Evolutionary conservation across 108 stramenopile species (phyloP), one percentile per base, ranked within the genome.

Genomic region (Schizochytrium sp.): DNA sequence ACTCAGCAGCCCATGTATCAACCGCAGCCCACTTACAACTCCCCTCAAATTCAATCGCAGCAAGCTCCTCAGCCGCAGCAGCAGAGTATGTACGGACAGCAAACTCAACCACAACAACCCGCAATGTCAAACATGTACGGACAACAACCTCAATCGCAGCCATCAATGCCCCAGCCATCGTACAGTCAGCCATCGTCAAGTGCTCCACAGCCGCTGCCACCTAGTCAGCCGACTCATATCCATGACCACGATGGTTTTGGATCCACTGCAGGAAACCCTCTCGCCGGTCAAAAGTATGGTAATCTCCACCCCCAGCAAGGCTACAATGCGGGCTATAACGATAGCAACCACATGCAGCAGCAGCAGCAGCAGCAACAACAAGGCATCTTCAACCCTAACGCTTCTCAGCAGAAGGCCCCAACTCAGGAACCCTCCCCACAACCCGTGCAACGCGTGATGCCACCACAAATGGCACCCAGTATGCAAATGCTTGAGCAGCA

Each of bases 1-100:
- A 57, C 69, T 72, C 92, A 91, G 55, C 93, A 94, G 87, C 90
- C 57, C 72, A 89, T 92, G 28, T 28, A 28, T 28, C 28, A 28
- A 28, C 28, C 28, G 28, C 28, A 28, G 28, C 28, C 28, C 28
- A 28, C 28, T 28, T 28, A 28, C 28, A 28, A 28, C 28, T 28
- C 28, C 28, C 89, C 61, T 88, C 45, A 83, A 55, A 38, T 42
- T 56, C 89, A 89, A 49, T 44, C 12, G 88, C 88, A 89, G 45
- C 88, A 69, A 47, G 40, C 4, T 4, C 64, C 56, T 7, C 88
- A 89, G 17, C 88, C 73, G 72, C 89, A n/a, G 47, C 89, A 76
- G 42, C 89, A 89, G 64, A 12, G 5, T 2, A 12, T 28, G 64
- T 69, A 69, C 15, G 28, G 28, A 28, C 64, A 69, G 64, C 64